Base-by-base conservation (phyloP, 257 asterid genomes). In the Avicennia marina region DNA sequence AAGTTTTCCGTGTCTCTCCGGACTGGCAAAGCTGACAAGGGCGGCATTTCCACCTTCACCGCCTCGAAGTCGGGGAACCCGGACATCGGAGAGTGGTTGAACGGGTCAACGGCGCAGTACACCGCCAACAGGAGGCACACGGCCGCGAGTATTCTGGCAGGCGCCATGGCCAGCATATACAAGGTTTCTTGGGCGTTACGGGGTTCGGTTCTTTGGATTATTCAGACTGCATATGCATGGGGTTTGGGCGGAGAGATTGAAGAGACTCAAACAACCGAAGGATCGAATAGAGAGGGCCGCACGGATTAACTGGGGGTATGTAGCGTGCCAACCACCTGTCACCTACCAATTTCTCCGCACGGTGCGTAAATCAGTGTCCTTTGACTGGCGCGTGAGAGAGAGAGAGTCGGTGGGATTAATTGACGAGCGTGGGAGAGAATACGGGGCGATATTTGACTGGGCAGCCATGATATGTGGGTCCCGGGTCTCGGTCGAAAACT, bases 31-130 rank as follows among this genome's bases (percentile, higher is more conserved):
- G 65, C 75, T 31, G 90, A 64, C 95, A 86, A 88, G 17, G 84
- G 59, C 4, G 98, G 90, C 94, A 85, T 71, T 20, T 85, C 85
- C 1, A 88, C 78, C 63, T 21, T 62, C 46, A 83, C 70, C 51
- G 94, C 56, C 66, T 74, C 79, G 72, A 88, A 85, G 20, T 81
- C 77, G 2, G 94, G 94, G 63, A 87, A 81, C 0, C 52, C 85
- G 50, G 84, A 78, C 1, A 88, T 78, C 2, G 91, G 78, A 21
- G 85, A 78, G 67, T 90, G 88, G 9, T 62, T 60, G 53, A 83
- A 90, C 5, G 98, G 98, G 80, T 90, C 98, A 3, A 85, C 64
- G 38, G 87, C 96, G 76, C 96, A 85, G 81, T 90, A 87, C 2
- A 80, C 70, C 12, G 98, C 98, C 58, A 85, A 4, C 26, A 79